A percentile compares a stretch with the other conserved stretches of the same genome.
phyloP scores from a whole-genome alignment of 1,284 basidiomycete species.

The Boletus semigastroideus region DNA sequence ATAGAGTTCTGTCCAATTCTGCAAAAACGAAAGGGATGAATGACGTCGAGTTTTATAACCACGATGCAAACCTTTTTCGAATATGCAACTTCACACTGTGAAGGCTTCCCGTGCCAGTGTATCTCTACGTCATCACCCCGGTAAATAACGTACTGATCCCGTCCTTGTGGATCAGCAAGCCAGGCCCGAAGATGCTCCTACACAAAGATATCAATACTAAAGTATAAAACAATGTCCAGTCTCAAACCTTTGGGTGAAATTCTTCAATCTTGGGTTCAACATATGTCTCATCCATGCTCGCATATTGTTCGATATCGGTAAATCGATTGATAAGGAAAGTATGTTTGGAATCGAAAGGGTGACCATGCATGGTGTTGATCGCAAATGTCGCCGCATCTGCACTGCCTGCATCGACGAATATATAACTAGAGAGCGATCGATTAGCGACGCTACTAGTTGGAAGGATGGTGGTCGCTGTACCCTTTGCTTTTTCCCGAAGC shows the following conservation, averaged over 20 bases:
- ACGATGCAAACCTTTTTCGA: constrained; percentile 60
- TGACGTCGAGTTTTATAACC: background rate
- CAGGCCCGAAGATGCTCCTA: constrained; percentile 95
- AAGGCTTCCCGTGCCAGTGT: constrained; percentile 92
- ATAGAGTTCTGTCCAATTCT: constrained; percentile 98
- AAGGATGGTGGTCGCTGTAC: constrained; percentile 43
- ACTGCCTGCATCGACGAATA: constrained; percentile 88
- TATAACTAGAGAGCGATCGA: constrained; percentile 53
- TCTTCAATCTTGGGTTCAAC: constrained; percentile 78
- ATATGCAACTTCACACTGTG: constrained; percentile 81
- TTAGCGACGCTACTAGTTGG: constrained; percentile 7
- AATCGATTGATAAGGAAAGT: constrained; percentile 91
- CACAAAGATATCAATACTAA: constrained; percentile 6
- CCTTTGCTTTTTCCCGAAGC: constrained; percentile 82
- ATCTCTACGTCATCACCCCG: constrained; percentile 90
- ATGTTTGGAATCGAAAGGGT: constrained; percentile 92
- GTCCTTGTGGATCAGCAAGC: constrained; percentile 89
- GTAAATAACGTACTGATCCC: constrained; percentile 97
- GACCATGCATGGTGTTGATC: constrained; percentile 78
- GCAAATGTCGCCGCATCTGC: constrained; percentile 83
- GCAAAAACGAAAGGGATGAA: constrained; percentile 7
- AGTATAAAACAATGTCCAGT: background rate
- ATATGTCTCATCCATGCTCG: constrained; percentile 81
- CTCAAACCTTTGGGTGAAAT: constrained; percentile 74
- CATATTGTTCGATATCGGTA: constrained; percentile 88